Evolutionary conservation across 768 basidiomycete genomes (phyloP).

Genomic region (Rubroboletus pulcherrimus): DNA sequence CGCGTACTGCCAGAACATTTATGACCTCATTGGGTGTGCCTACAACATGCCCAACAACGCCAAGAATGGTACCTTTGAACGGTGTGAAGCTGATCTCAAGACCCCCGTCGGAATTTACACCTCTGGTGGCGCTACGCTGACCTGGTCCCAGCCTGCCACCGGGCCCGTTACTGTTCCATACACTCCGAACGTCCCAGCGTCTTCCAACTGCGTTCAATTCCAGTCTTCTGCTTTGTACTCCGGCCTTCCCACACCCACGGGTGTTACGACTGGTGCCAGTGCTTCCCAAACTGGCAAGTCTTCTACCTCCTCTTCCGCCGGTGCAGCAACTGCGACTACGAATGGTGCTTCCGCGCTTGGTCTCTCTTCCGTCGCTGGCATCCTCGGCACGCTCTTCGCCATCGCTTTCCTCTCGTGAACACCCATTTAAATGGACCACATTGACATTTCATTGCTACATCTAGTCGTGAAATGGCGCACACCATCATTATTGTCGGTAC

Average conservation of each 20-base stretch:
- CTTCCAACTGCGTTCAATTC: slow-evolving; percentile 43
- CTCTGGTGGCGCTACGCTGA: slow-evolving; percentile 37
- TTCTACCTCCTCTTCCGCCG: slow-evolving; percentile 13
- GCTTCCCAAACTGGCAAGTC: slow-evolving; percentile 7
- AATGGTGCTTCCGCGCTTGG: slow-evolving; percentile 25
- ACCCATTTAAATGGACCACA: neutral
- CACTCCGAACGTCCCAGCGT: slow-evolving; percentile 36
- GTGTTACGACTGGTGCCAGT: neutral
- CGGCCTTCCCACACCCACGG: slow-evolving; percentile 11
- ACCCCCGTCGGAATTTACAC: slow-evolving; percentile 54
- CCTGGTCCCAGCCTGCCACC: slow-evolving; percentile 42
- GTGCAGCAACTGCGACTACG: slow-evolving; percentile 15
- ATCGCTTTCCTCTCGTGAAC: slow-evolving; percentile 37
- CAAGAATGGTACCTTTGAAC: slow-evolving; percentile 54
- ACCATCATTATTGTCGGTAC: neutral
- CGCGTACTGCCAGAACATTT: slow-evolving; percentile 65
- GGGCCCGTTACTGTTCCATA: slow-evolving; percentile 38
- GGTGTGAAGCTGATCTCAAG: slow-evolving; percentile 64
- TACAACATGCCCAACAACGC: slow-evolving; percentile 73
- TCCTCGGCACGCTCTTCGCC: slow-evolving; percentile 36
- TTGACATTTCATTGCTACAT: neutral
- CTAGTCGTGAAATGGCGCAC: slow-evolving; percentile 1
- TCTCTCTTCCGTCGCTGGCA: slow-evolving; percentile 31
- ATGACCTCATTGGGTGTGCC: slow-evolving; percentile 65
- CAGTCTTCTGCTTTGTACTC: slow-evolving; percentile 37